Percentiles rank a stretch among this genome's conserved stretches.
These are phyloP conservation scores for Endothia cerciana DNA, from an alignment of 2,329 filamentous ascomycete species.

Conservation along the genomic window DNA sequence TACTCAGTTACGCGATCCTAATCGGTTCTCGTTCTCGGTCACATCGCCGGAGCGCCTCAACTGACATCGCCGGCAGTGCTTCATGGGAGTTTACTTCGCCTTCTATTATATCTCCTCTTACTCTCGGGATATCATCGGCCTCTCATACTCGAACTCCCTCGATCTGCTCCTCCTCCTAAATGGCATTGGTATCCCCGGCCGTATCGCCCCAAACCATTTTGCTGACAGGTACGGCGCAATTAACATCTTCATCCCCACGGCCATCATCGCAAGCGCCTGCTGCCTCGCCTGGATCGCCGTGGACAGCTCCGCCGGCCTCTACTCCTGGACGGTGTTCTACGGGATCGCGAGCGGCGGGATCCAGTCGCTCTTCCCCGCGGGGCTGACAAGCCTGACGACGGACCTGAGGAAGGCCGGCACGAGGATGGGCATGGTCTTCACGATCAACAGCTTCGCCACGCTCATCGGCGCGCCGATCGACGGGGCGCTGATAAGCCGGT, in stretches of 20 bases:
- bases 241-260: slow-evolving; percentile 61
- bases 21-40: not conserved
- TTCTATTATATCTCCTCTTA: slow-evolving; percentile 63
- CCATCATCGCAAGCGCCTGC: slow-evolving; percentile 45
- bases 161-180: slow-evolving; percentile 69
- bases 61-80: slow-evolving; percentile 40
- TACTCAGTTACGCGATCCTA: not conserved
- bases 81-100: slow-evolving; percentile 58
- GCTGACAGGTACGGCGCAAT: slow-evolving; percentile 63
- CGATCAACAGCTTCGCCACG: slow-evolving; percentile 57
- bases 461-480: slow-evolving; percentile 57
- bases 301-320: slow-evolving; percentile 52
- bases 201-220: slow-evolving; percentile 60
- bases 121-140: slow-evolving; percentile 45
- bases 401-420: slow-evolving; percentile 57
- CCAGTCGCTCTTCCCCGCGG: slow-evolving; percentile 69
- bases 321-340: slow-evolving; percentile 65
- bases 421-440: slow-evolving; percentile 63
- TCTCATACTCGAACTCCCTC: slow-evolving; percentile 56
- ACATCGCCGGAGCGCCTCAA: not conserved
- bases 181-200: slow-evolving; percentile 61
- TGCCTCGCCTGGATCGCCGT: slow-evolving; percentile 65
- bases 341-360: slow-evolving; percentile 67
- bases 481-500: slow-evolving; percentile 51
- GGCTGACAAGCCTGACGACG: slow-evolving; percentile 57